Percentiles rank a stretch among this genome's conserved stretches.
Conservation (phyloP, 805 yeast genomes). For the Isabelozyma gotoi region DNA sequence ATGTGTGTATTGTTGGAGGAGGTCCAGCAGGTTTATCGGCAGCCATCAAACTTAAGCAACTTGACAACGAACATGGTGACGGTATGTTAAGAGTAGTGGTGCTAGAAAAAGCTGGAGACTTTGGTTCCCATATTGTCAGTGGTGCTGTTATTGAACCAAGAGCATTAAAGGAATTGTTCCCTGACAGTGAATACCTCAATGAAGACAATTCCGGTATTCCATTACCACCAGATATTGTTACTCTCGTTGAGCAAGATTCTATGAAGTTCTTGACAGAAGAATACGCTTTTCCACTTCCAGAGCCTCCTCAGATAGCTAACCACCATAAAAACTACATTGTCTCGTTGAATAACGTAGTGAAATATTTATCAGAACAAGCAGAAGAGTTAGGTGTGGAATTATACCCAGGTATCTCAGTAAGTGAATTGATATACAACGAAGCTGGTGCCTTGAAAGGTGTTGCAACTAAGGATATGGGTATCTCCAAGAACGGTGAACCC, state of each 20-base stretch:
- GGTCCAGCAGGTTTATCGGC: constrained; percentile 98
- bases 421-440: constrained; percentile 65
- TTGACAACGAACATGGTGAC: constrained; percentile 62
- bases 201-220: constrained; percentile 62
- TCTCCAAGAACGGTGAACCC: constrained; percentile 72
- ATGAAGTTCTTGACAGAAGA: constrained; percentile 68
- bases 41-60: constrained; percentile 84
- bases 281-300: constrained; percentile 72
- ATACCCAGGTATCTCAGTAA: constrained; percentile 86
- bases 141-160: constrained; percentile 95
- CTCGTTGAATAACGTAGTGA: constrained; percentile 76
- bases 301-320: constrained; percentile 89
- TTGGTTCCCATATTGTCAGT: constrained; percentile 89
- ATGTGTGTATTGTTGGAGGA: constrained; percentile 95
- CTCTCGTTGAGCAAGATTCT: constrained; percentile 72
- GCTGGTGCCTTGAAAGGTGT: constrained; percentile 71
- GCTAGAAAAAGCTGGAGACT: constrained; percentile 87
- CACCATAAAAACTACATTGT: constrained; percentile 81
- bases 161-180: constrained; percentile 81
- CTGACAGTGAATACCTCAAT: constrained; percentile 56
- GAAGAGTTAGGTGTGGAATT: constrained; percentile 92
- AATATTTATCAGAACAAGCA: constrained; percentile 82
- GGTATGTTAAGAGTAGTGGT: constrained; percentile 83
- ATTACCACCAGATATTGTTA: constrained; percentile 73
- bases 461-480: constrained; percentile 92